Evolutionary conservation across 2,329 filamentous ascomycete genomes (phyloP).

Genomic region (Botrytis aclada): DNA sequence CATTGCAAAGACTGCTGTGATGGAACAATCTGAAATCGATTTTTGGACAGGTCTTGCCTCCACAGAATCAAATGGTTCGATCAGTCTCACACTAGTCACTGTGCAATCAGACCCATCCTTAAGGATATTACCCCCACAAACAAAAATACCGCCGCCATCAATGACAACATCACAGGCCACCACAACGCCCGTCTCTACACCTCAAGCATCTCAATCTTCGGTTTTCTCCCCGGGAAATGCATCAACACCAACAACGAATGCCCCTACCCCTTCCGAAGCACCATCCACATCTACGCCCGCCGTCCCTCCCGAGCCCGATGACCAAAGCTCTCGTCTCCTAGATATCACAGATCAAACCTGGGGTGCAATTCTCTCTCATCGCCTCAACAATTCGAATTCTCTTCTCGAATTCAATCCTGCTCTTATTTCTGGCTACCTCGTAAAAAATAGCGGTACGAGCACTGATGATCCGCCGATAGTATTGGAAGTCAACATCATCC

Average conservation of each 20-base stretch:
- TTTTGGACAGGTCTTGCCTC: conserved; percentile 54
- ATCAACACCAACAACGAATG: conserved; percentile 35
- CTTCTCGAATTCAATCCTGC: conserved; percentile 55
- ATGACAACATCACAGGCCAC: conserved; percentile 42
- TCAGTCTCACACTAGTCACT: conserved; percentile 58
- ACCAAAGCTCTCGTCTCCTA: conserved; percentile 65
- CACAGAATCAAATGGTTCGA: conserved; percentile 48
- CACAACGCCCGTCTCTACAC: conserved; percentile 67
- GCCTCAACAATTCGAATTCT: conserved; percentile 57
- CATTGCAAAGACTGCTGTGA: conserved; percentile 66
- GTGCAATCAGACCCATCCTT: conserved; percentile 64
- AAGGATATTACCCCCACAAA: conserved; percentile 56
- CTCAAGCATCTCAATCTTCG: conserved; percentile 47
- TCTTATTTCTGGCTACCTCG: conserved; percentile 62
- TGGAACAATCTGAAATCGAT: conserved; percentile 64
- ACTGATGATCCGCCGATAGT: conserved; percentile 56
- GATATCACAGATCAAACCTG: conserved; percentile 74
- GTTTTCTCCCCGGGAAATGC: conserved; percentile 58
- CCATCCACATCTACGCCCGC: conserved; percentile 40
- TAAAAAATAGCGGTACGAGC: conserved; percentile 58
- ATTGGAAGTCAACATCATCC: conserved; percentile 64
- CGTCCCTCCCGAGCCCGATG: conserved; percentile 53
- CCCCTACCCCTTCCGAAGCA: conserved; percentile 41
- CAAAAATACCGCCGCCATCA: conserved; percentile 47
- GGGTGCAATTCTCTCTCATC: conserved; percentile 68